phyloP scores from a whole-genome alignment of 345 rosid species.

The Populus alba region DNA sequence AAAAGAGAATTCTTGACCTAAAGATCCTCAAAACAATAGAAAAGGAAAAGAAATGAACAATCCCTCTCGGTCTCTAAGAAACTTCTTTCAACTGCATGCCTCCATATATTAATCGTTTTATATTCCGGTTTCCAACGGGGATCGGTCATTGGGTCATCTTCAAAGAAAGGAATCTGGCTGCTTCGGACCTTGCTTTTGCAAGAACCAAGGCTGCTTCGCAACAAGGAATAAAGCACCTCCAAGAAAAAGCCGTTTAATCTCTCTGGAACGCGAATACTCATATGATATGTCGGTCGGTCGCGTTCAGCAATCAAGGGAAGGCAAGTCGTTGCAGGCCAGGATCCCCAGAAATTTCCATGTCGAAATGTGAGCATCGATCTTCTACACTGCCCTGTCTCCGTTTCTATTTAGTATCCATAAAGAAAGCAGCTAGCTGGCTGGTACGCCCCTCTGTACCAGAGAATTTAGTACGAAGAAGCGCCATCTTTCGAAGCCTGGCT shows the following conservation, averaged over 20 bases:
- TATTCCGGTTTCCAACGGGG: background rate
- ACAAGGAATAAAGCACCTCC: conserved; percentile 60
- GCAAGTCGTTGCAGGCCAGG: too few relatives aligned
- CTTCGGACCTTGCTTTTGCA: conserved; percentile 53
- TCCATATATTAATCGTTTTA: background rate
- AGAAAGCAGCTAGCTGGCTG: too few relatives aligned
- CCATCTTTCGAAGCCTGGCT: conserved; percentile 18
- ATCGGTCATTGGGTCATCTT: conserved; percentile 46
- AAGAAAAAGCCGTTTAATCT: conserved; percentile 29
- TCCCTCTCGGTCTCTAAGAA: conserved; percentile 2
- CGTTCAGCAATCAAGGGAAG: conserved; percentile 15
- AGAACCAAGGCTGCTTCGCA: conserved; percentile 62
- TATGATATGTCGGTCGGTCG: conserved; percentile 22
- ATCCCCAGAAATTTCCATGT: conserved; percentile 8
- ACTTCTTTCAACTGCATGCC: background rate
- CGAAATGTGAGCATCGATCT: conserved; percentile 9
- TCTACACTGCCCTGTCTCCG: background rate
- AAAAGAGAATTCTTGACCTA: background rate
- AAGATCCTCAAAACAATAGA: background rate
- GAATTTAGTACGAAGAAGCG: background rate
- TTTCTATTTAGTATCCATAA: too few relatives aligned
- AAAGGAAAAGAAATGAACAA: background rate
- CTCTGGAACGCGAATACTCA: conserved; percentile 4
- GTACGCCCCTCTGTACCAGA: background rate
- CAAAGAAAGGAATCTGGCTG: conserved; percentile 64